Evolutionary conservation across 1,139 yeast genomes (phyloP), one percentile per base, ranked within the genome.

Genomic region (Zygosaccharomyces pseudobailii): DNA sequence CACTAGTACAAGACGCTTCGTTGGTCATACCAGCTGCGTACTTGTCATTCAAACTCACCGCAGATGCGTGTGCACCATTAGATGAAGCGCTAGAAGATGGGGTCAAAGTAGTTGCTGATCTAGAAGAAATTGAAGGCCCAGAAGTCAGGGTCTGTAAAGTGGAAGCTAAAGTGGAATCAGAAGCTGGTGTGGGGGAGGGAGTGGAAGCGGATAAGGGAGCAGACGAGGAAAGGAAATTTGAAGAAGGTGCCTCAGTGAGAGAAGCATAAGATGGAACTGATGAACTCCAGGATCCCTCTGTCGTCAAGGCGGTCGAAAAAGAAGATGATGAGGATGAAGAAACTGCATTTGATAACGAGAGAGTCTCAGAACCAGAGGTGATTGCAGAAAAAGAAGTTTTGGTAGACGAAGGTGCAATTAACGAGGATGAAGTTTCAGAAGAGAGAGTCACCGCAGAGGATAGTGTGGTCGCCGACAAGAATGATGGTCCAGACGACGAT

Each of bases 1-100:
- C 83, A 34, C 71, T 74, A 5, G 65, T 63, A 61, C 84, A 79
- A 9, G 55, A 44, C 38, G 52, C 46, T 25, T 57, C 72, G 54
- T 55, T 65, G 52, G 37, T 65, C 59, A 42, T 63, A 19, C 67
- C 67, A 8, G 56, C 55, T 6, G 61, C 53, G 47, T 58, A 63
- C 44, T 57, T 56, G 5, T 55, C 51, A 54, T 76, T 76, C 53
- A 74, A 49, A 49, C 76, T 69, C 47, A 66, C 59, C 3, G 77
- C 79, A 47, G 65, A 59, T 7, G 57, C 61, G 19, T 61, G 56
- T 7, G 76, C 78, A n/a, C 70, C 47, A 17, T 62, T 36, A 49
- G 53, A 28, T 21, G 53, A 40, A 34, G 46, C 44, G 22, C 47
- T 28, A 5, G 52, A 45, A 4, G 52, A 21, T 19, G 51, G 42